Evolutionary conservation across 495 filamentous ascomycete species (phyloP).

Genomic region (Chaetomium tenue): DNA sequence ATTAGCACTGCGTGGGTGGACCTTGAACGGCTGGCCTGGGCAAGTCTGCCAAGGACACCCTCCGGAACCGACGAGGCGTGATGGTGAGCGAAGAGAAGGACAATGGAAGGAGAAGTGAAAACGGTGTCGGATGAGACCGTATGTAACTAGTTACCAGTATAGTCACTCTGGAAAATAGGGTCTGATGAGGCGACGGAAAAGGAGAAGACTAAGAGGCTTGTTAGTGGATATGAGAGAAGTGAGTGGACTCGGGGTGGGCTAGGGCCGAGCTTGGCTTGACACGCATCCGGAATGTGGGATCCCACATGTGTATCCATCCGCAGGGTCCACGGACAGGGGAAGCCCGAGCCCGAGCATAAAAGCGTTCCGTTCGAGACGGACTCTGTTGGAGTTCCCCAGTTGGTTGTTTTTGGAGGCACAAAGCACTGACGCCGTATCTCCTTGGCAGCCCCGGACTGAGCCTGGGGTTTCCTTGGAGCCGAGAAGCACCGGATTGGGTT

Average conservation of each 20-base stretch:
- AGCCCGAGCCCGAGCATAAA: not conserved
- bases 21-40: not conserved
- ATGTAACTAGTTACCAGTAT: too few species aligned
- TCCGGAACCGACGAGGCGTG: not conserved
- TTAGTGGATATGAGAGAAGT: too few species aligned
- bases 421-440: not conserved
- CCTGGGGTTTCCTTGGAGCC: not conserved
- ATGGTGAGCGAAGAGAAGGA: not conserved
- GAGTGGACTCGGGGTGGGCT: too few species aligned
- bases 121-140: too few species aligned
- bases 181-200: not conserved
- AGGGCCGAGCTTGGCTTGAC: not conserved
- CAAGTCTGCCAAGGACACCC: not conserved
- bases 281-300: constrained; percentile 1
- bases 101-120: not conserved
- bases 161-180: too few species aligned
- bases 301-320: too few species aligned
- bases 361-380: not conserved
- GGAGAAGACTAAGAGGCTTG: not conserved
- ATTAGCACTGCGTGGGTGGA: not conserved
- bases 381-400: not conserved
- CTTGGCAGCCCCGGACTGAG: not conserved
- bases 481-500: not conserved
- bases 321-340: constrained; percentile 10
- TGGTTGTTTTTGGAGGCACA: not conserved